Evolutionary conservation across 2,329 filamentous ascomycete species (phyloP).

Genomic region (Orbilia ellipsospora): DNA sequence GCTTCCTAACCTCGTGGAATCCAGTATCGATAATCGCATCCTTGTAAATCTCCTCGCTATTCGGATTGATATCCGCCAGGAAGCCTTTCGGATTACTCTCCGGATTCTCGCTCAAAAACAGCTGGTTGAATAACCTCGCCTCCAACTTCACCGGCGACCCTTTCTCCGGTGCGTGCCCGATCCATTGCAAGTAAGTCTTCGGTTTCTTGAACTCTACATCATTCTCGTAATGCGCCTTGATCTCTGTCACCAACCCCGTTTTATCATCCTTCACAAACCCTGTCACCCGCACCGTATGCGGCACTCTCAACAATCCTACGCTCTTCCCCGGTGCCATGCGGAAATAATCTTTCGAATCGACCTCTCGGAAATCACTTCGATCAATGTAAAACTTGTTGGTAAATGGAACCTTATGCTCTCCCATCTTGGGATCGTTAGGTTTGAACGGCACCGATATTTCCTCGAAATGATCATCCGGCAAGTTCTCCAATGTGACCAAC

Average conservation of each 20-base stretch:
- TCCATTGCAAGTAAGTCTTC: slow-evolving; percentile 92
- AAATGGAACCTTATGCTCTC: slow-evolving; percentile 71
- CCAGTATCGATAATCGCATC: slow-evolving; percentile 84
- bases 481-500: slow-evolving; percentile 81
- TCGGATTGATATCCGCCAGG: slow-evolving; percentile 82
- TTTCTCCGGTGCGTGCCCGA: slow-evolving; percentile 74
- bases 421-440: slow-evolving; percentile 78
- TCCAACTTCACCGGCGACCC: slow-evolving; percentile 73
- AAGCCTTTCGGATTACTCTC: slow-evolving; percentile 81
- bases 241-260: slow-evolving; percentile 73
- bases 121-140: slow-evolving; percentile 79
- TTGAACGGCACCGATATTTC: slow-evolving; percentile 81
- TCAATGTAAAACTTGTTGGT: slow-evolving; percentile 88
- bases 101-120: slow-evolving; percentile 90
- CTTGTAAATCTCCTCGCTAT: slow-evolving; percentile 82
- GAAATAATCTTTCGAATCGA: slow-evolving; percentile 79
- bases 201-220: slow-evolving; percentile 73
- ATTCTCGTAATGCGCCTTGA: slow-evolving; percentile 76
- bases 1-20: slow-evolving; percentile 77
- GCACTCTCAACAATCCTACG: slow-evolving; percentile 77
- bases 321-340: slow-evolving; percentile 79
- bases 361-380: slow-evolving; percentile 78
- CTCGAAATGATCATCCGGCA: slow-evolving; percentile 73
- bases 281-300: slow-evolving; percentile 75
- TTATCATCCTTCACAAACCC: slow-evolving; percentile 75